phyloP scores from a whole-genome alignment of 225 moss, liverwort and hornwort genomes.

The Pseudisothecium myosuroides region DNA sequence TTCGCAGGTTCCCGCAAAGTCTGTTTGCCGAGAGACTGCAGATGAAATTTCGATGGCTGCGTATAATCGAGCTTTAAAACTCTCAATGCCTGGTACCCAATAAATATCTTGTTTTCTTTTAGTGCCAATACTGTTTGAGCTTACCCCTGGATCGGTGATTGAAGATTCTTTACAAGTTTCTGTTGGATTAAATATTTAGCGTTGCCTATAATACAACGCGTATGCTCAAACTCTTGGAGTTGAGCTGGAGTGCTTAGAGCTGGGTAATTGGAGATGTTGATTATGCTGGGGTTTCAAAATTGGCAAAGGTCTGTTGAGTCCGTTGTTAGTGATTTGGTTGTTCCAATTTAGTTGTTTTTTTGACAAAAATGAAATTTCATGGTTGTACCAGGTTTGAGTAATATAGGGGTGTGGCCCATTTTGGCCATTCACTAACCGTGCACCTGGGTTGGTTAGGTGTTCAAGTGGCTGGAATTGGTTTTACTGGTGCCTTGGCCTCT shows the following conservation, averaged over 20 bases:
- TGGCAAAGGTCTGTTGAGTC: background rate
- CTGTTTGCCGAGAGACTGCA: slow-evolving; percentile 57
- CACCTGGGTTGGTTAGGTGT: slow-evolving; percentile 22
- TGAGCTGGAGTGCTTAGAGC: background rate
- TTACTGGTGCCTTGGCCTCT: slow-evolving; percentile 70
- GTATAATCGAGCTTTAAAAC: slow-evolving; percentile 68
- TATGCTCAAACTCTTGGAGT: background rate
- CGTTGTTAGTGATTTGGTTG: background rate
- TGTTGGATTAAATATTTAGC: background rate
- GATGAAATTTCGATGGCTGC: slow-evolving; percentile 63
- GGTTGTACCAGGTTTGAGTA: background rate
- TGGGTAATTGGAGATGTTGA: background rate
- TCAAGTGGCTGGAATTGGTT: slow-evolving; percentile 76
- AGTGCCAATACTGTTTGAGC: background rate
- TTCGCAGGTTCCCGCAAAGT: slow-evolving; percentile 43
- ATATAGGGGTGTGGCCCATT: background rate
- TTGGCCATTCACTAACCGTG: background rate
- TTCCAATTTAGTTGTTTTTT: background rate
- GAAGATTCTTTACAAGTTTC: background rate
- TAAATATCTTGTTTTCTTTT: background rate
- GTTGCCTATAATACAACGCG: background rate
- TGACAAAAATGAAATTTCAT: background rate
- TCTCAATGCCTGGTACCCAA: slow-evolving; percentile 55
- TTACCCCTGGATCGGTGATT: background rate
- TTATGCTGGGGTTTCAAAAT: background rate